Percentiles rank a stretch among this genome's conserved stretches.
Conservation (phyloP, 495 filamentous ascomycete genomes). For the Penicillium lagena region DNA sequence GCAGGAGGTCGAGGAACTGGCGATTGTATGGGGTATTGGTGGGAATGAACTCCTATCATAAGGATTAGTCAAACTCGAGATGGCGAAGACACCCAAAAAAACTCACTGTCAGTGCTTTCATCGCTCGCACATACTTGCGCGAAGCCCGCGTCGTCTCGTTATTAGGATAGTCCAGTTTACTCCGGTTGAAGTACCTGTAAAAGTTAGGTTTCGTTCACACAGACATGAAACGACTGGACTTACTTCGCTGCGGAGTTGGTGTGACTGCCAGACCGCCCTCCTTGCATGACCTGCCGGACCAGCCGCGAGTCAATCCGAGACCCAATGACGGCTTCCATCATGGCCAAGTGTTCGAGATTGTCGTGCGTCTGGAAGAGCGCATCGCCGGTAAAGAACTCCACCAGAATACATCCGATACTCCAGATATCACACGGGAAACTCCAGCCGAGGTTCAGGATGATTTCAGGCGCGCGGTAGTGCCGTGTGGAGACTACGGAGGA, state of each 20-base stretch:
- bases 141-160: constrained; percentile 82
- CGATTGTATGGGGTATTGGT: constrained; percentile 68
- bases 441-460: constrained; percentile 95
- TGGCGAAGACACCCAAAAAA: not conserved
- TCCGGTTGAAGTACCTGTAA: constrained; percentile 75
- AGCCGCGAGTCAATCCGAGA: constrained; percentile 66
- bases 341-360: constrained; percentile 96
- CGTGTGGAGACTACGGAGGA: constrained; percentile 94
- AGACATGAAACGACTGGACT: constrained; percentile 19
- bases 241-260: constrained; percentile 79
- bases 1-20: constrained; percentile 80
- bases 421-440: constrained; percentile 97
- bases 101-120: constrained; percentile 82
- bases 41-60: constrained; percentile 78
- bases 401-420: constrained; percentile 98
- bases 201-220: not conserved
- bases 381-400: constrained; percentile 98
- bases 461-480: constrained; percentile 94
- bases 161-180: constrained; percentile 82
- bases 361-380: constrained; percentile 97
- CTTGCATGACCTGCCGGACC: constrained; percentile 64
- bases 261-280: constrained; percentile 51
- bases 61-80: constrained; percentile 17
- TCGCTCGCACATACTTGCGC: constrained; percentile 86
- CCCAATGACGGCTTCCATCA: constrained; percentile 93